These are phyloP conservation scores for Pseudozyma pruni DNA, from an alignment of 1,284 basidiomycete genomes.

Conservation along the genomic window DNA sequence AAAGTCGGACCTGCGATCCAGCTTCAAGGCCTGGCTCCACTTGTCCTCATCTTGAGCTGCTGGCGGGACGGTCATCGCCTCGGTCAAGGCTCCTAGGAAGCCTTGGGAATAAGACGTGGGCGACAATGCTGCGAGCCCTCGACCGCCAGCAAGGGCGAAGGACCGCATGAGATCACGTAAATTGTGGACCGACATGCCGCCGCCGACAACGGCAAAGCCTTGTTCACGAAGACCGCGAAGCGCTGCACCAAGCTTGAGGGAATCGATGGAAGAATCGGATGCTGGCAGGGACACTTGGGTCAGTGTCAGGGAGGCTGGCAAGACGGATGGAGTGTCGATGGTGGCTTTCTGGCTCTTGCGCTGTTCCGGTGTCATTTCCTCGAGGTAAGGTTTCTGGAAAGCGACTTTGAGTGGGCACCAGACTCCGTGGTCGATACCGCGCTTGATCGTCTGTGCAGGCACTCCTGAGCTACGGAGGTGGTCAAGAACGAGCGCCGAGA, in stretches of 20 bases:
- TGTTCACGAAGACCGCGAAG: slow-evolving; percentile 65
- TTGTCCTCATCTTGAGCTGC: slow-evolving; percentile 14
- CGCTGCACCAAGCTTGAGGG: slow-evolving; percentile 69
- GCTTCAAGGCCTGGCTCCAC: slow-evolving; percentile 31
- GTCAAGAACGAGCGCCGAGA: slow-evolving; percentile 57
- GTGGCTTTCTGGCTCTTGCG: slow-evolving; percentile 14
- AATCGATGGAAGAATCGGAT: slow-evolving; percentile 54
- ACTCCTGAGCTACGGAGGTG: slow-evolving; percentile 54
- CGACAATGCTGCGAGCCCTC: slow-evolving; percentile 1
- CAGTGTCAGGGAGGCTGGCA: slow-evolving; percentile 66
- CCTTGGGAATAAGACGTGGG: slow-evolving; percentile 18
- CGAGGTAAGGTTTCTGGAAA: slow-evolving; percentile 56
- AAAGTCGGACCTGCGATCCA: slow-evolving; percentile 35
- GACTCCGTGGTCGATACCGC: slow-evolving; percentile 71
- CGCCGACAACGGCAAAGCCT: slow-evolving; percentile 52
- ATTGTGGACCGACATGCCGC: slow-evolving; percentile 61
- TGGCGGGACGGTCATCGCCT: slow-evolving; percentile 30
- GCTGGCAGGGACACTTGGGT: slow-evolving; percentile 70
- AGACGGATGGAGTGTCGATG: slow-evolving; percentile 25
- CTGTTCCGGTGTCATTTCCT: slow-evolving; percentile 21
- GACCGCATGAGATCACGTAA: slow-evolving; percentile 41
- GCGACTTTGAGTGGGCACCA: slow-evolving; percentile 70
- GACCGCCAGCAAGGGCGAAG: slow-evolving; percentile 14
- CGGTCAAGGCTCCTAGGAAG: slow-evolving; percentile 38
- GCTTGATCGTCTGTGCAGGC: slow-evolving; percentile 31